Percentiles rank a stretch among this genome's conserved stretches.
Evolutionary conservation across 257 asterid species (phyloP).

Genomic region (Lycium barbarum): DNA sequence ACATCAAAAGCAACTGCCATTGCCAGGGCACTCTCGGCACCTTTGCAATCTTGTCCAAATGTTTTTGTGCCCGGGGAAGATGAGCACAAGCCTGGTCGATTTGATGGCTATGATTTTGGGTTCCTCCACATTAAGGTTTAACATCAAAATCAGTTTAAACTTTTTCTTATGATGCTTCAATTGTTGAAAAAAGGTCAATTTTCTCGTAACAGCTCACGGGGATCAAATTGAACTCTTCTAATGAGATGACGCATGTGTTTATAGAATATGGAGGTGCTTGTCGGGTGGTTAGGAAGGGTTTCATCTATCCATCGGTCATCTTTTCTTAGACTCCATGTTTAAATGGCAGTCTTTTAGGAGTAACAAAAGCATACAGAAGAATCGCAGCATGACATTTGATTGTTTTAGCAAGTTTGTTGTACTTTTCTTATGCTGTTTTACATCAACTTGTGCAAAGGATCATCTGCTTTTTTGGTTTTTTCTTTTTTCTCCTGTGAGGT

Average conservation of each 20-base stretch:
- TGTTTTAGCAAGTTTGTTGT: not conserved
- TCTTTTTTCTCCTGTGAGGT: not conserved
- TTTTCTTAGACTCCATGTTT: not conserved
- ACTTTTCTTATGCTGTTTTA: not conserved
- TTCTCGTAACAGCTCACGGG: not conserved
- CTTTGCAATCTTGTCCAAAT: conserved; percentile 64
- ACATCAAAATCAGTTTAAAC: not conserved
- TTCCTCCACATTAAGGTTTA: conserved; percentile 95
- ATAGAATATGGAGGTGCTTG: conserved; percentile 8
- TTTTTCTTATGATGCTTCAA: conserved; percentile 19
- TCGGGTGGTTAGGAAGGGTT: not conserved
- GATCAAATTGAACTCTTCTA: not conserved
- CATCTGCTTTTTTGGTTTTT: not conserved
- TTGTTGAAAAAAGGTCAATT: not conserved
- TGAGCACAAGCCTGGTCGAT: conserved; percentile 77
- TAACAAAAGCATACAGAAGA: not conserved
- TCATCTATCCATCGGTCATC: not conserved
- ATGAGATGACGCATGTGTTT: conserved; percentile 2
- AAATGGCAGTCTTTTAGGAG: not conserved
- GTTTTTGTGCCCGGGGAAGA: conserved; percentile 95
- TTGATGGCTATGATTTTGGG: conserved; percentile 90
- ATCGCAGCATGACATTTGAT: not conserved
- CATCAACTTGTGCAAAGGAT: not conserved
- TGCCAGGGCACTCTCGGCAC: conserved; percentile 85
- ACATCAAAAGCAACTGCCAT: conserved; percentile 93